phyloP scores from a whole-genome alignment of 2,329 filamentous ascomycete species.

The Cladosporium sp. region DNA sequence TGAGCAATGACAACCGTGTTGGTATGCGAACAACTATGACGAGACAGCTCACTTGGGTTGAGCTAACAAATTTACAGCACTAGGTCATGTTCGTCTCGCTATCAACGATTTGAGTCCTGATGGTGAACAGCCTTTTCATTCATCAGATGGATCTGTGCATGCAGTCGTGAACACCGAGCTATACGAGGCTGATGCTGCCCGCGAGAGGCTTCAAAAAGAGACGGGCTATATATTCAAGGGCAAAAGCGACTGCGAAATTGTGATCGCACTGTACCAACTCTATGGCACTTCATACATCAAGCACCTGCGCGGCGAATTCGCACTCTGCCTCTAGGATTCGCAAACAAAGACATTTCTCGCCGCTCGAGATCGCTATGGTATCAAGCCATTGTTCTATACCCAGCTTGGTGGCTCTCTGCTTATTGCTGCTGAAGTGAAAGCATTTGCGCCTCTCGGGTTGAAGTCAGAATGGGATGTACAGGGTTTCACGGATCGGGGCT shows the following conservation, averaged over 20 bases:
- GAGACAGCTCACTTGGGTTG: neutral
- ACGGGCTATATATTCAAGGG: constrained; percentile 42
- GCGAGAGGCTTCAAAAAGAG: constrained; percentile 34
- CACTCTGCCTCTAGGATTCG: constrained; percentile 52
- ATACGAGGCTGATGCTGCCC: constrained; percentile 51
- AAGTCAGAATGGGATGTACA: constrained; percentile 56
- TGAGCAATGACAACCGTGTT: constrained; percentile 41
- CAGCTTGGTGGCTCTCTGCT: constrained; percentile 41
- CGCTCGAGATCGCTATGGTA: constrained; percentile 54
- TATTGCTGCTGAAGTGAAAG: constrained; percentile 54
- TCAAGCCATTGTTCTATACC: constrained; percentile 57
- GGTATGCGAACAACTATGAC: constrained; percentile 30
- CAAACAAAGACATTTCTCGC: constrained; percentile 45
- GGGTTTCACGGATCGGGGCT: constrained; percentile 45
- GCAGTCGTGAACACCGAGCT: constrained; percentile 58
- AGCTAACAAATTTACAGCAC: constrained; percentile 29
- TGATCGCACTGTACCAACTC: constrained; percentile 51
- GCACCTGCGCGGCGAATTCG: constrained; percentile 54
- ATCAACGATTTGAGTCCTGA: constrained; percentile 51
- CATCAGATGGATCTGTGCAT: constrained; percentile 40
- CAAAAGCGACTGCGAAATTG: constrained; percentile 52
- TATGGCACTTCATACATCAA: constrained; percentile 46
- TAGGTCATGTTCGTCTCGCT: constrained; percentile 50
- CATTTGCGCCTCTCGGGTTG: constrained; percentile 53
- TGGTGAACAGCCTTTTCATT: constrained; percentile 45